Conservation (phyloP, 2,329 filamentous ascomycete species). For the Verticillium albo-atrum region DNA sequence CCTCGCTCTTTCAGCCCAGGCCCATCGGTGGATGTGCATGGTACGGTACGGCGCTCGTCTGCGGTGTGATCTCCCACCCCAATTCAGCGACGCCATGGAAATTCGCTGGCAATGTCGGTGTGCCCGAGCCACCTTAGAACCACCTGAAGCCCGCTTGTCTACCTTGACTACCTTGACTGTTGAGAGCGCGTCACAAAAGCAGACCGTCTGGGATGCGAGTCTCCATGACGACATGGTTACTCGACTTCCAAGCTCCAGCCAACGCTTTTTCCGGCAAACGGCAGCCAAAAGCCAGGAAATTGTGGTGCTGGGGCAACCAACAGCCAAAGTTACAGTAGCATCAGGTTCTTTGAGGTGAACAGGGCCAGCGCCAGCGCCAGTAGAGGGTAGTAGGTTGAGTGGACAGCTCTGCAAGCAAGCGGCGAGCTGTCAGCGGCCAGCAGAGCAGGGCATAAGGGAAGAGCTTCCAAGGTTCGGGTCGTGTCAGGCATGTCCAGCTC, state of each 20-base stretch:
- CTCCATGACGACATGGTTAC: background rate
- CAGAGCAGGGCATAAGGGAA: background rate
- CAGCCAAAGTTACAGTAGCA: background rate
- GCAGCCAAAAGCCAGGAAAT: background rate
- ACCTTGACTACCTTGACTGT: too few species aligned
- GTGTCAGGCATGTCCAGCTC: background rate
- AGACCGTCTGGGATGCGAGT: background rate
- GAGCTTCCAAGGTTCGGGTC: background rate
- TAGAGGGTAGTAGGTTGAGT: background rate
- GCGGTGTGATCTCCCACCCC: background rate
- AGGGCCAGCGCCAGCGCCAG: background rate
- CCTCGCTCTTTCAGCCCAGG: background rate
- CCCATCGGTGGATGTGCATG: background rate
- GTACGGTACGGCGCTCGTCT: too few species aligned
- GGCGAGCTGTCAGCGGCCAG: too few species aligned
- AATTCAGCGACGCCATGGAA: background rate
- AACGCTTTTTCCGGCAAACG: background rate
- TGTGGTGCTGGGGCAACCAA: background rate
- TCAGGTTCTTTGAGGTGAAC: too few species aligned
- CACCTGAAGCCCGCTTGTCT: background rate
- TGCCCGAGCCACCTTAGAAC: background rate
- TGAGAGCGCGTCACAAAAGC: background rate
- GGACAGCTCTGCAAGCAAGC: background rate
- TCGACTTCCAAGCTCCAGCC: background rate
- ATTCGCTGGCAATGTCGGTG: background rate